Evolutionary conservation across 1,284 basidiomycete genomes (phyloP).

Genomic region (Tilletia caries): DNA sequence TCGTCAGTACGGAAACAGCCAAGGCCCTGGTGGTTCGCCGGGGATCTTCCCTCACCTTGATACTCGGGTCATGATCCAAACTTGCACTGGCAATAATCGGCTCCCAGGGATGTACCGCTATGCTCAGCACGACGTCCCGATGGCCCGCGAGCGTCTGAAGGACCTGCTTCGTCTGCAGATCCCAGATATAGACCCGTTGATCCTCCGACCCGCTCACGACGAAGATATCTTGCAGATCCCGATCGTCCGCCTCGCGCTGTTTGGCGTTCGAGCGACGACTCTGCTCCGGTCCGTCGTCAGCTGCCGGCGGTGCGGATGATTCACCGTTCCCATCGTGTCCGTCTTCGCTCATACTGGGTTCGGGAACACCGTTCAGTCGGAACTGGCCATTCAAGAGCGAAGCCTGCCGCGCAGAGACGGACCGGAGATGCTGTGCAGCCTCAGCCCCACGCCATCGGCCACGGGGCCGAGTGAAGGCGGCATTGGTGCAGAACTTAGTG

Average conservation of each 20-base stretch:
- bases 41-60: too few species aligned
- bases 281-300: background rate
- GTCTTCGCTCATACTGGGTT: background rate
- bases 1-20: too few species aligned
- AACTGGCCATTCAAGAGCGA: background rate
- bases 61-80: constrained; percentile 34
- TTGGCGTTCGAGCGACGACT: background rate
- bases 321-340: background rate
- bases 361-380: background rate
- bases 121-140: constrained; percentile 56
- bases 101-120: constrained; percentile 32
- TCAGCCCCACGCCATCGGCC: constrained; percentile 2
- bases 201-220: constrained; percentile 88
- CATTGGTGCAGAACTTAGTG: constrained; percentile 64
- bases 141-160: constrained; percentile 74
- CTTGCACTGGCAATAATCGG: constrained; percentile 37
- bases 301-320: background rate
- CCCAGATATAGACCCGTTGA: constrained; percentile 81
- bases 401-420: background rate
- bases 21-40: too few species aligned
- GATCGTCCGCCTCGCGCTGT: constrained; percentile 14
- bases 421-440: constrained; percentile 20
- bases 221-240: constrained; percentile 29
- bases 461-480: constrained; percentile 14
- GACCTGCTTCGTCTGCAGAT: constrained; percentile 76